Evolutionary conservation across 179 eudicot species (phyloP).

Genomic region (Silene noctiflora): DNA sequence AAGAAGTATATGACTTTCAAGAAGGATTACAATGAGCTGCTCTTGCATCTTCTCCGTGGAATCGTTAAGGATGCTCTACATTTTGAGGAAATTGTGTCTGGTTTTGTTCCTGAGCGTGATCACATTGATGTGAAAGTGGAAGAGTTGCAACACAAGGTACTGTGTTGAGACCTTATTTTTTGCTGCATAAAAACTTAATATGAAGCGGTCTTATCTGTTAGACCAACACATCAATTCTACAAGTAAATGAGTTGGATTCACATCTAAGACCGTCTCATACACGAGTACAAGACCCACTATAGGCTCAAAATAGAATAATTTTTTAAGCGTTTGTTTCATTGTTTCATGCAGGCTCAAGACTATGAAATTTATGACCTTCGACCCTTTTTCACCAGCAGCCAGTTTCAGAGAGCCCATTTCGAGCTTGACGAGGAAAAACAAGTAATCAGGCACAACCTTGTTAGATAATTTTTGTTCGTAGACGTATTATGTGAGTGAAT

Average conservation of each 20-base stretch:
- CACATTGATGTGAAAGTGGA: conserved; percentile 76
- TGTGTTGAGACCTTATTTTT: background rate
- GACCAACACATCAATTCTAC: background rate
- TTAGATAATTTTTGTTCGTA: conserved; percentile 13
- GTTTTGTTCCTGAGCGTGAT: conserved; percentile 39
- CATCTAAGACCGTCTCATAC: background rate
- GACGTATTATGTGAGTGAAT: background rate
- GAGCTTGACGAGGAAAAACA: conserved; percentile 60
- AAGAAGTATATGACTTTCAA: conserved; percentile 86
- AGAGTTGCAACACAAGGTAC: conserved; percentile 82
- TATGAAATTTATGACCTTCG: conserved; percentile 70
- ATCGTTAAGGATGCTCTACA: conserved; percentile 78
- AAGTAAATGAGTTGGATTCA: too few species aligned
- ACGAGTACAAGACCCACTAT: background rate
- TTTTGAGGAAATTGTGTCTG: conserved; percentile 75
- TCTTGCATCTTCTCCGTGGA: conserved; percentile 69
- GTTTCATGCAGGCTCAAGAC: conserved; percentile 60
- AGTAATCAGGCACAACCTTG: conserved; percentile 58
- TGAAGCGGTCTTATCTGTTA: background rate
- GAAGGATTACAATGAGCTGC: conserved; percentile 78
- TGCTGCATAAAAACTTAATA: background rate
- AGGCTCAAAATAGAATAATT: background rate
- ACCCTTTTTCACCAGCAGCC: conserved; percentile 68
- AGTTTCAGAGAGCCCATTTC: conserved; percentile 60
- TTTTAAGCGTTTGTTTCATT: background rate